These are phyloP conservation scores for Psilocybe azurescens DNA, from an alignment of 768 basidiomycete species.

Conservation along the genomic window DNA sequence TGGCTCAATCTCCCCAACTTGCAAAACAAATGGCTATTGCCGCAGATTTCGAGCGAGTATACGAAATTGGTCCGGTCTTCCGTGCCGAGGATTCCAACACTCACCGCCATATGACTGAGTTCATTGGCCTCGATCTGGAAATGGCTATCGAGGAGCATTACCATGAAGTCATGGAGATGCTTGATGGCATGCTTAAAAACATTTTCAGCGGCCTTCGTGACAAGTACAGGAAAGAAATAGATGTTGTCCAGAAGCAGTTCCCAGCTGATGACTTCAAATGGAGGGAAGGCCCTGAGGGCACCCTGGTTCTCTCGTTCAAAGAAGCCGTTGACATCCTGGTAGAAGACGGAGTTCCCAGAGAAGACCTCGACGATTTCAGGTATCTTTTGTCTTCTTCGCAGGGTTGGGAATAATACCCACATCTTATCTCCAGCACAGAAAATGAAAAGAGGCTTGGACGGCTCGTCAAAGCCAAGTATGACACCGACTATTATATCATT, in stretches of 20 bases:
- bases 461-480: constrained; percentile 90
- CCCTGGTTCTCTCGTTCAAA: constrained; percentile 82
- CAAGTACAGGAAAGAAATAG: constrained; percentile 83
- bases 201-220: constrained; percentile 87
- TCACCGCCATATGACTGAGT: constrained; percentile 97
- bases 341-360: constrained; percentile 83
- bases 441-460: constrained; percentile 94
- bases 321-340: constrained; percentile 89
- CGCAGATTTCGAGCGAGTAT: constrained; percentile 97
- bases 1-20: constrained; percentile 96
- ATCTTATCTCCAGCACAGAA: constrained; percentile 67
- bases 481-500: constrained; percentile 98
- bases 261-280: constrained; percentile 97
- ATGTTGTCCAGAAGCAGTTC: constrained; percentile 82
- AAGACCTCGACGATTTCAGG: constrained; percentile 90
- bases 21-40: constrained; percentile 99
- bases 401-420: constrained; percentile 14
- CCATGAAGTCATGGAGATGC: constrained; percentile 93
- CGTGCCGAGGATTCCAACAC: constrained; percentile 98
- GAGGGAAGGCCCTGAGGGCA: constrained; percentile 89
- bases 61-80: constrained; percentile 96
- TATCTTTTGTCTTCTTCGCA: constrained; percentile 35
- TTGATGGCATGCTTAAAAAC: constrained; percentile 84
- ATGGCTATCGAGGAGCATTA: constrained; percentile 99
- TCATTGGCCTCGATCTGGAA: constrained; percentile 98